Base-by-base conservation (phyloP, 768 basidiomycete species). In the Lentinus tigrinus region DNA sequence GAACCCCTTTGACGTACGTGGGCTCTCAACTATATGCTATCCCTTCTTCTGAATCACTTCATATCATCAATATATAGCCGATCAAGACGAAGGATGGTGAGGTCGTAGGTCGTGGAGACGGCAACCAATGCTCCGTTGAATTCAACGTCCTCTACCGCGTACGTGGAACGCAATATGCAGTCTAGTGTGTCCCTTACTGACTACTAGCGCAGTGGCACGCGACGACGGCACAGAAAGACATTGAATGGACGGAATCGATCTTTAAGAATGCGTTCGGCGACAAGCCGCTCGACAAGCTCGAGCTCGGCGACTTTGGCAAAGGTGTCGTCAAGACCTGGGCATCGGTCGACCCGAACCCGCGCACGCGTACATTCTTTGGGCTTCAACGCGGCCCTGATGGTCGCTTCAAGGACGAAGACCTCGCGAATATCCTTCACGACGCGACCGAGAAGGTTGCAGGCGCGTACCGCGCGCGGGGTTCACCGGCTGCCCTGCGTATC, bases 71-170 rank as follows among this genome's bases (percentile, higher is more conserved):
- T 21, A 4, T 42, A 5, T 47, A 68, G 67, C 61, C 65, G 24
- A 66, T 68, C 57, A 66, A 61, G 44, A 56, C 28, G 17, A 1
- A 49, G 11, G 38, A 60, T n/a, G 67, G 67, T 34, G 46, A 52
- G 24, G 37, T 43, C 27, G 55, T 68, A 16, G 56, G 52, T 6
- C 67, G 61, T 36, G 91, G 91, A 37, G 74, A 85, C 67, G 91
- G 91, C 49, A 93, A 93, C 65, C 84, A 82, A 37, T 82, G 84
- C 57, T 89, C 90, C 0, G 68, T 91, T 34, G 91, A 93, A 71
- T 92, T 93, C 75, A 91, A 79, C 64, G 63, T 81, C 23, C 67
- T 80, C 17, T 79, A 81, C 63, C 75, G 69, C 50, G 71, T 70
- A 67, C 66, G 71, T 58, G 42, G 6, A 11, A 36, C n/a, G 23